Base-by-base conservation (phyloP, 371 early-diverging fungal species). In the Scutellospora calospora region DNA sequence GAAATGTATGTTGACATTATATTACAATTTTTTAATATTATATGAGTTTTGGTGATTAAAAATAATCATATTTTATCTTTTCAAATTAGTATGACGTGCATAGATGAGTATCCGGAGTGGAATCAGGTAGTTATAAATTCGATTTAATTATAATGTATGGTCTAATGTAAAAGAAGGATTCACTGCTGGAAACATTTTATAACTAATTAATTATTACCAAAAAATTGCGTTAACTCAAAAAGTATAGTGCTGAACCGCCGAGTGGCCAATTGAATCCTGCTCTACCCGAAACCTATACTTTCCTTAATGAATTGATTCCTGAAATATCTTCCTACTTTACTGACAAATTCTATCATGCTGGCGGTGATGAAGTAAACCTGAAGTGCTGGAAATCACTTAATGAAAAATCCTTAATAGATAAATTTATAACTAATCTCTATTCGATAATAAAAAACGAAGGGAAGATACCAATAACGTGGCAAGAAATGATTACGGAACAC, bases 281-380 rank as follows among this genome's bases (percentile, higher is more conserved):
- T 33, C 87, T 89, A 69, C 83, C 86, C 0, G 87, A 86, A 11
- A 86, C 92, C 5, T 88, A 89, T 81, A 77, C 86, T 5, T 85
- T 95, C 16, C 85, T 93, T 68, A 88, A 89, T 65, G 88, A 91
- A 57, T 65, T 95, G 27, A 83, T 94, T 79, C 84, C 88, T 74
- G 95, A 94, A 82, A 89, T 88, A 62, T 79, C 91, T 29, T 60
- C 68, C 6, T 81, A 84, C 9, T 95, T 95, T 85, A 86, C 89
- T 2, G 96, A 95, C 83, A 80, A 90, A 9, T 84, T 88, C 75
- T 91, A 92, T 83, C 95, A 95, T 82, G 84, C 90, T 18, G 94
- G 95, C 69, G 93, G 92, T 74, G 96, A 95, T 85, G 96, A 95
- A 82, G 90, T 95, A 79, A 91, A 91, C 57, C 82, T 86, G 18